Evolutionary conservation across 345 rosid species (phyloP).

Genomic region (Arabis hirsuta): DNA sequence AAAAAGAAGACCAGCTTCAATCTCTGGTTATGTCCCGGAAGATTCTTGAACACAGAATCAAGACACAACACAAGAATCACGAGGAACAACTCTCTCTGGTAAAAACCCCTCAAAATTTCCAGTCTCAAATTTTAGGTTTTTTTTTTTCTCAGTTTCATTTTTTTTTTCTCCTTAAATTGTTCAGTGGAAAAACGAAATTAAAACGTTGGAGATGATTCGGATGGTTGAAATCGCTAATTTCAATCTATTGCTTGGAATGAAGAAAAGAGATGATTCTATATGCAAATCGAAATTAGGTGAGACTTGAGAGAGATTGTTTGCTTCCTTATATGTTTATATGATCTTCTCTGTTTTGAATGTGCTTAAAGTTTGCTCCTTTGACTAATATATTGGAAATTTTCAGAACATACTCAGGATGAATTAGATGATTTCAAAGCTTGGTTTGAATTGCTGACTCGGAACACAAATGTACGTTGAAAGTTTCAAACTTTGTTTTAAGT

Average conservation of each 20-base stretch:
- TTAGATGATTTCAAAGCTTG: slow-evolving; percentile 53
- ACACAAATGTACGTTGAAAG: not conserved
- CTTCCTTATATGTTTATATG: not conserved
- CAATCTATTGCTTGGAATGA: slow-evolving; percentile 54
- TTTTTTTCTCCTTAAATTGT: not conserved
- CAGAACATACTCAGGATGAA: slow-evolving; percentile 63
- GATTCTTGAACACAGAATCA: slow-evolving; percentile 55
- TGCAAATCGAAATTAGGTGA: slow-evolving; percentile 52
- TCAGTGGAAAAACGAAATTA: slow-evolving; percentile 46
- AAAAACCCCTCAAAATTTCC: not conserved
- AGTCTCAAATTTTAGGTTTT: too few species aligned
- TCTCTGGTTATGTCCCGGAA: slow-evolving; percentile 53
- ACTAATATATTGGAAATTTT: slow-evolving; percentile 4
- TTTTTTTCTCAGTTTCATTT: too few species aligned
- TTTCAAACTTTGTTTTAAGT: not conserved
- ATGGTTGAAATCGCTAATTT: slow-evolving; percentile 47
- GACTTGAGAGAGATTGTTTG: too few species aligned
- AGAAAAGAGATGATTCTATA: slow-evolving; percentile 51
- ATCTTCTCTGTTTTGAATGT: not conserved
- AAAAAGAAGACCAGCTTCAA: slow-evolving; percentile 60
- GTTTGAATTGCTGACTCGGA: not conserved
- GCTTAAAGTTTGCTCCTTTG: not conserved
- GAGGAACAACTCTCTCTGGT: slow-evolving; percentile 55
- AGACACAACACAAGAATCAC: slow-evolving; percentile 45
- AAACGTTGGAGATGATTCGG: slow-evolving; percentile 47